These are phyloP conservation scores for Kokia cookei DNA, from an alignment of 441 rosid species.

Conservation along the genomic window DNA sequence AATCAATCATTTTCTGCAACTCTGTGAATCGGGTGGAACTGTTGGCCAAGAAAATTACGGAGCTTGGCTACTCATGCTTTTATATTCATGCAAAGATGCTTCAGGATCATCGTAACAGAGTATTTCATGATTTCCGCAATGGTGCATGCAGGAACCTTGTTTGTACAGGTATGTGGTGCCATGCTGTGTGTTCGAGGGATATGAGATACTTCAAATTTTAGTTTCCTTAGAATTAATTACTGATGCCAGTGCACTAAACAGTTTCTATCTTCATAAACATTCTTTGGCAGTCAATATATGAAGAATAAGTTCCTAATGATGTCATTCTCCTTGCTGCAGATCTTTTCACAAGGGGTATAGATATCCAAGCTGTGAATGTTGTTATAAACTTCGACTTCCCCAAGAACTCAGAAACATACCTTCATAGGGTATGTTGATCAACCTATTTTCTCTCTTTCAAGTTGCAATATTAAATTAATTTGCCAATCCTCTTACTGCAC, in stretches of 20 bases:
- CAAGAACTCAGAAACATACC: conserved; percentile 91
- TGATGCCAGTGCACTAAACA: not conserved
- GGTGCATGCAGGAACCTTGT: conserved; percentile 99
- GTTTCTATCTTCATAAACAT: not conserved
- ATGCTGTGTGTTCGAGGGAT: not conserved
- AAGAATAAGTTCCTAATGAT: conserved; percentile 18
- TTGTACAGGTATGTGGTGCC: conserved; percentile 69
- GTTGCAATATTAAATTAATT: not conserved
- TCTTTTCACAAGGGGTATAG: conserved; percentile 94
- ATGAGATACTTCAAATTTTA: not conserved
- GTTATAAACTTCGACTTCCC: conserved; percentile 97
- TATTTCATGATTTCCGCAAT: conserved; percentile 96
- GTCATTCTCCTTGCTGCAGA: conserved; percentile 35
- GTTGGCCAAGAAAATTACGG: conserved; percentile 95
- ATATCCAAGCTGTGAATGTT: conserved; percentile 97
- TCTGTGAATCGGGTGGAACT: conserved; percentile 97
- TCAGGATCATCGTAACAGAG: conserved; percentile 98
- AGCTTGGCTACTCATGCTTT: conserved; percentile 97
- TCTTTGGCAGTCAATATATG: not conserved
- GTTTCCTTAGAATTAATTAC: not conserved
- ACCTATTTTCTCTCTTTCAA: not conserved
- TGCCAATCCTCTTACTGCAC: conserved; percentile 8
- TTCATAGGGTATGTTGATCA: conserved; percentile 74
- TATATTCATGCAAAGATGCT: conserved; percentile 98
- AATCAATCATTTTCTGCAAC: conserved; percentile 95